These are phyloP conservation scores for Coemansia sp. DNA, from an alignment of 192 early-diverging fungal species.

Conservation along the genomic window DNA sequence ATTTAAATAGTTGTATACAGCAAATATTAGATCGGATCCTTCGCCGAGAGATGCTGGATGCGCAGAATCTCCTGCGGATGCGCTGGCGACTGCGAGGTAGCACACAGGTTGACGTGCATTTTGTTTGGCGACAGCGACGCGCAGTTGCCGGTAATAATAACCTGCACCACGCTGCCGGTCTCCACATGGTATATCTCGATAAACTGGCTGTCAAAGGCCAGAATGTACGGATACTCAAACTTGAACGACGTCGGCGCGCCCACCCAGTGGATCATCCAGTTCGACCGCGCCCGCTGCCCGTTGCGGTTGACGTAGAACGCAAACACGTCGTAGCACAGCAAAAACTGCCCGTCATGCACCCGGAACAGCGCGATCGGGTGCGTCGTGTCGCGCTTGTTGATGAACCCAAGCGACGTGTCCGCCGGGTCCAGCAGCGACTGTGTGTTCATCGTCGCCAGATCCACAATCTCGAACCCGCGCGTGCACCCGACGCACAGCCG, in stretches of 20 bases:
- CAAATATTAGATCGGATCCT: conserved; percentile 21
- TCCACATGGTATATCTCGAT: conserved; percentile 87
- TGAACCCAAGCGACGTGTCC: conserved; percentile 76
- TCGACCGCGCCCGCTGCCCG: conserved; percentile 68
- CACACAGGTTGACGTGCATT: conserved; percentile 38
- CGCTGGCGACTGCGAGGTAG: conserved; percentile 40
- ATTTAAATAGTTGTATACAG: not conserved
- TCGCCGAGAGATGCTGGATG: conserved; percentile 43
- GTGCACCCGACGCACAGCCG: conserved; percentile 87
- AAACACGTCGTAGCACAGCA: conserved; percentile 94
- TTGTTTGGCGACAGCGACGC: conserved; percentile 46
- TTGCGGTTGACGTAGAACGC: conserved; percentile 90
- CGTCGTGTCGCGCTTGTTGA: conserved; percentile 72
- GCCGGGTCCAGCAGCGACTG: conserved; percentile 84
- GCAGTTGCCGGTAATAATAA: conserved; percentile 60
- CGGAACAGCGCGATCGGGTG: conserved; percentile 84
- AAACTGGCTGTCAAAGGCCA: conserved; percentile 88
- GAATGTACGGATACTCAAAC: conserved; percentile 76
- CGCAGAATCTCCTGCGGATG: conserved; percentile 47
- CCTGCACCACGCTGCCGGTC: conserved; percentile 65
- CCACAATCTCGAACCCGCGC: conserved; percentile 93
- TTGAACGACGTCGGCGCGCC: conserved; percentile 85
- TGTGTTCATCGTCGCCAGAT: conserved; percentile 78
- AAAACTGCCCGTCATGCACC: conserved; percentile 70
- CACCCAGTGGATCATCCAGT: conserved; percentile 86